Base-by-base conservation (phyloP, 345 rosid species). In the Sapria himalayana region DNA sequence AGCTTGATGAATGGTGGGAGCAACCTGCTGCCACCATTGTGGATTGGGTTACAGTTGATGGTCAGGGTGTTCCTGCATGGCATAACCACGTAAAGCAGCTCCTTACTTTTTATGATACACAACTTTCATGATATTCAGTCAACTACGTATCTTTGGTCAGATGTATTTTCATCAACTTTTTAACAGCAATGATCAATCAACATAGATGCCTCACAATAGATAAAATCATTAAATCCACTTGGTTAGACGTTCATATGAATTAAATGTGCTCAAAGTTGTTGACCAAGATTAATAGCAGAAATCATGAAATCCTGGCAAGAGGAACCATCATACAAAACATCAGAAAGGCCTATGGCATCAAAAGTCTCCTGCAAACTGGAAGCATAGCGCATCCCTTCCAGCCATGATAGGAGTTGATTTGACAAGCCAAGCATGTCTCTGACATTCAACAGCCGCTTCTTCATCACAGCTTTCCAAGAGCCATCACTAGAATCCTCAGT, bases 1-100 rank as follows among this genome's bases (percentile, higher is more conserved):
- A 78, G 96, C 69, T 85, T 20, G 76, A 81, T 16, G 92, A 78
- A 49, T 85, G 96, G 84, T 85, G 93, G 93, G 86, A 81, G 61
- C 96, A 81, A 49, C 96, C 96, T 6, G 96, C 96, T 24, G 67
- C 94, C 22, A 69, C 92, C 11, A 72, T 71, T 43, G 92, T 81
- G 15, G 94, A 85, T 60, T 81, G 94, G 94, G 81, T 71, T 19
- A 46, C 74, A 25, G 85, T 85, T 37, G 94, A 78, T 49, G 86
- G 94, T 40, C 79, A 85, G 48, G 73, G 51, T 32, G 92, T 81
- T 39, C 78, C 71, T 46, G 72, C 81, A 40, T 78, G 96, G 96
- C 81, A 66, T 52, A 73, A 78, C 62, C 96, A 81, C 31, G 86
- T 85, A 45, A 85, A 84, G 59, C 84, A 81, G 49, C 84, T 78